A percentile compares a stretch with the other conserved stretches of the same genome.
Evolutionary conservation across 2,329 filamentous ascomycete genomes (phyloP).

Genomic region (Capronia epimyces): DNA sequence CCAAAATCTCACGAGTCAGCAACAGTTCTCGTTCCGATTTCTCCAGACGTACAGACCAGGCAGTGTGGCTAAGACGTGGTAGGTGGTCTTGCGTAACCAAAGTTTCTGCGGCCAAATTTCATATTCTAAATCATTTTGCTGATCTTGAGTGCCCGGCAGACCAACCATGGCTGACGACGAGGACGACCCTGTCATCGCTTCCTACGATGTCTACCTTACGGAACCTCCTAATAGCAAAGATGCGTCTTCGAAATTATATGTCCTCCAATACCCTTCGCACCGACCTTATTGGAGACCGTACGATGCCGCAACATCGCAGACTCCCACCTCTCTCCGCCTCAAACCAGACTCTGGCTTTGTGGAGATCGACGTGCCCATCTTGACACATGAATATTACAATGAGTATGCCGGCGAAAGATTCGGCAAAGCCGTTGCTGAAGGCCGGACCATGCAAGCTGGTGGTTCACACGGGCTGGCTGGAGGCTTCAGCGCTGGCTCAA

Average conservation of each 20-base stretch:
- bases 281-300: conserved; percentile 61
- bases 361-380: conserved; percentile 85
- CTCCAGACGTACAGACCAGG: not conserved
- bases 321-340: conserved; percentile 69
- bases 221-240: conserved; percentile 30
- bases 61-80: too few relatives aligned
- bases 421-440: conserved; percentile 66
- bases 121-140: not conserved
- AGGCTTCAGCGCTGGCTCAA: conserved; percentile 61
- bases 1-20: too few relatives aligned
- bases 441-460: conserved; percentile 50
- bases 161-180: conserved; percentile 21
- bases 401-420: conserved; percentile 74
- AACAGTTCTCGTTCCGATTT: not conserved
- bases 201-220: conserved; percentile 84
- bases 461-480: conserved; percentile 66
- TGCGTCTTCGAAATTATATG: conserved; percentile 53
- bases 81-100: too few relatives aligned
- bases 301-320: conserved; percentile 49
- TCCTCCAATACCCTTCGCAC: conserved; percentile 81
- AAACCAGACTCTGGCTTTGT: conserved; percentile 78
- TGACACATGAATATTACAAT: conserved; percentile 70
- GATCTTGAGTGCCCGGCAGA: not conserved
- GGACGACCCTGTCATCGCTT: conserved; percentile 63
- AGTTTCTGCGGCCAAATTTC: not conserved